Percentiles rank a stretch among this genome's conserved stretches.
phyloP scores from a whole-genome alignment of 306 rosid genomes.

The Cyamopsis tetragonoloba region DNA sequence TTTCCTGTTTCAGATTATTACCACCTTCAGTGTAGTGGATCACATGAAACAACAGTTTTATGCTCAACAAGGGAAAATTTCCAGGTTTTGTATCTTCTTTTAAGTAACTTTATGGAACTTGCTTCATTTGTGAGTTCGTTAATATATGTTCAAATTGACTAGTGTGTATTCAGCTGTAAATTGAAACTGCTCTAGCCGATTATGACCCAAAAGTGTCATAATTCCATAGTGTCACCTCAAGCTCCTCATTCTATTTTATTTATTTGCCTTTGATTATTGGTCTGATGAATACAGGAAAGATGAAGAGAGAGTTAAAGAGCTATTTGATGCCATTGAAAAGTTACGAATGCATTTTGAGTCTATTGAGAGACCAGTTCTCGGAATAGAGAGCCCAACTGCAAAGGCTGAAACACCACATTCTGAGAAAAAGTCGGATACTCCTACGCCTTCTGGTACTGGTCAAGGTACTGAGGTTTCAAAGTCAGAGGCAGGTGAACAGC shows the following conservation, averaged over 20 bases:
- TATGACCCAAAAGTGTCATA: neutral
- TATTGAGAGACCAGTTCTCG: conserved; percentile 81
- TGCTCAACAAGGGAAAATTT: conserved; percentile 54
- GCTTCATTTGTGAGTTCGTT: conserved; percentile 7
- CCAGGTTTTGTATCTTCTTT: conserved; percentile 50
- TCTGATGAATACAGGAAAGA: conserved; percentile 61
- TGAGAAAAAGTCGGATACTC: conserved; percentile 36
- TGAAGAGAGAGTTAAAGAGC: conserved; percentile 64
- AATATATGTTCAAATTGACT: neutral
- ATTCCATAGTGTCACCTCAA: neutral
- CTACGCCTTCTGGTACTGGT: conserved; percentile 30
- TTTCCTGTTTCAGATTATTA: conserved; percentile 67
- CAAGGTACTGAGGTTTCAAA: conserved; percentile 31
- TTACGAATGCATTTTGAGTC: conserved; percentile 63
- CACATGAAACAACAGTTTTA: conserved; percentile 87
- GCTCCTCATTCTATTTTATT: neutral
- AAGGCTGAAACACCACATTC: conserved; percentile 46
- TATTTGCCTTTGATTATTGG: conserved; percentile 15
- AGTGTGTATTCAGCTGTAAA: neutral
- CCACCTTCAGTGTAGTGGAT: conserved; percentile 96
- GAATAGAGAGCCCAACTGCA: conserved; percentile 63
- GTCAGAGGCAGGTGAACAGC: conserved; percentile 35
- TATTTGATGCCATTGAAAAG: conserved; percentile 66
- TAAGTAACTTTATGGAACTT: neutral
- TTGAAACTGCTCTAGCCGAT: neutral